Evolutionary conservation across 805 yeast genomes (phyloP).

Genomic region (Yarrowia keelungensis): DNA sequence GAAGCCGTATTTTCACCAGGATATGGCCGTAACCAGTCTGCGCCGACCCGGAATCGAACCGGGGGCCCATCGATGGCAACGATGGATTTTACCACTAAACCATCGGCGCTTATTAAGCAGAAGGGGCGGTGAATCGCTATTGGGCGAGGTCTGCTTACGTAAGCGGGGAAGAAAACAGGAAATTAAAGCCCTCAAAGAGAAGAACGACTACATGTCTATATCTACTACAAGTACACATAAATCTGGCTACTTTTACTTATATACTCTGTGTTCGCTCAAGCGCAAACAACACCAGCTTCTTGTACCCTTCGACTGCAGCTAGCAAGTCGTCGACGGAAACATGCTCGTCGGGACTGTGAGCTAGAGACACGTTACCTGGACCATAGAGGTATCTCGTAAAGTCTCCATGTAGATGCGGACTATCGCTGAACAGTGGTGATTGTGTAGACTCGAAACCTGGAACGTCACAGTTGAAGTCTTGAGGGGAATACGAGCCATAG

Average conservation of each 20-base stretch:
- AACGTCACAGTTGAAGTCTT: background rate
- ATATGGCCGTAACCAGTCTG: slow-evolving; percentile 14
- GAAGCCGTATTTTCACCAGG: slow-evolving; percentile 31
- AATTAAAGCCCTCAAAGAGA: background rate
- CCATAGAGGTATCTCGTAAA: background rate
- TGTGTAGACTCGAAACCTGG: background rate
- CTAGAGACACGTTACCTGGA: slow-evolving; percentile 4
- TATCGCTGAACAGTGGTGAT: background rate
- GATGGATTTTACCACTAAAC: slow-evolving; percentile 17
- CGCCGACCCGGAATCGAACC: slow-evolving; percentile 22
- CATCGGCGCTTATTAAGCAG: slow-evolving; percentile 8
- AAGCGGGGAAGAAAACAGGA: background rate
- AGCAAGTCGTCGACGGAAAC: background rate
- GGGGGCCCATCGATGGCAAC: slow-evolving; percentile 20
- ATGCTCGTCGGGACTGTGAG: background rate
- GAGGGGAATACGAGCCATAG: background rate
- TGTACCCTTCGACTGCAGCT: slow-evolving; percentile 3
- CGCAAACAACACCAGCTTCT: background rate
- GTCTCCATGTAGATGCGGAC: slow-evolving; percentile 1
- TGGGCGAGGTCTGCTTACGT: background rate
- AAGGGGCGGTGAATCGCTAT: too few relatives aligned
- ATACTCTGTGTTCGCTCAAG: background rate
- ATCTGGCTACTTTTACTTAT: too few relatives aligned
- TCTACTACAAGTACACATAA: too few relatives aligned
- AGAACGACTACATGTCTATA: background rate